phyloP scores from a whole-genome alignment of 2,329 filamentous ascomycete genomes.

The Arthroderma sp. region DNA sequence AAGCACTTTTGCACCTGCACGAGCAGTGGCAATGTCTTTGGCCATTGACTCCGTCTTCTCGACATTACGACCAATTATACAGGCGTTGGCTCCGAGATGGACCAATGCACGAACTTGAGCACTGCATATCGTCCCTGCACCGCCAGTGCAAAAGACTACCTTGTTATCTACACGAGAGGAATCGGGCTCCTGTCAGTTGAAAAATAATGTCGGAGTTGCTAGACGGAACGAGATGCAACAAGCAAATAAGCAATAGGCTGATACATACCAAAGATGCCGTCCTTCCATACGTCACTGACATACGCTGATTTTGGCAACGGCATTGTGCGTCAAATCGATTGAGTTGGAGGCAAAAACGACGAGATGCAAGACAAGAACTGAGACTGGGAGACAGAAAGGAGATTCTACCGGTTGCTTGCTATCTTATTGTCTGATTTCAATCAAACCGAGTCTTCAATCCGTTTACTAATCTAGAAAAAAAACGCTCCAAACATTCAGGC shows the following conservation, averaged over 20 bases:
- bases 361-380: too few relatives aligned
- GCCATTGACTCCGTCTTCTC: constrained; percentile 77
- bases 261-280: constrained; percentile 67
- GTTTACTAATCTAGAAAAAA: too few relatives aligned
- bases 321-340: constrained; percentile 37
- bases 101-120: constrained; percentile 87
- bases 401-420: too few relatives aligned
- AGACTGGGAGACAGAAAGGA: too few relatives aligned
- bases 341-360: neutral
- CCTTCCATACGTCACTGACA: constrained; percentile 70
- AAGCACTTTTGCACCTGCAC: constrained; percentile 68
- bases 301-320: constrained; percentile 59
- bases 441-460: too few relatives aligned
- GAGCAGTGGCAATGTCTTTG: constrained; percentile 65
- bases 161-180: constrained; percentile 50
- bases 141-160: constrained; percentile 89
- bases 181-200: neutral
- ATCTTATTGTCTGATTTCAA: too few relatives aligned
- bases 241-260: too few relatives aligned
- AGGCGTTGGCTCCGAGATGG: constrained; percentile 80
- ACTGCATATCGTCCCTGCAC: constrained; percentile 85
- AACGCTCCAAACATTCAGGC: too few relatives aligned
- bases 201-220: too few relatives aligned
- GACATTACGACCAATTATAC: constrained; percentile 80
- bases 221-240: too few relatives aligned